Evolutionary conservation across 371 early-diverging fungal species (phyloP).

Genomic region (Mortierella sp.): DNA sequence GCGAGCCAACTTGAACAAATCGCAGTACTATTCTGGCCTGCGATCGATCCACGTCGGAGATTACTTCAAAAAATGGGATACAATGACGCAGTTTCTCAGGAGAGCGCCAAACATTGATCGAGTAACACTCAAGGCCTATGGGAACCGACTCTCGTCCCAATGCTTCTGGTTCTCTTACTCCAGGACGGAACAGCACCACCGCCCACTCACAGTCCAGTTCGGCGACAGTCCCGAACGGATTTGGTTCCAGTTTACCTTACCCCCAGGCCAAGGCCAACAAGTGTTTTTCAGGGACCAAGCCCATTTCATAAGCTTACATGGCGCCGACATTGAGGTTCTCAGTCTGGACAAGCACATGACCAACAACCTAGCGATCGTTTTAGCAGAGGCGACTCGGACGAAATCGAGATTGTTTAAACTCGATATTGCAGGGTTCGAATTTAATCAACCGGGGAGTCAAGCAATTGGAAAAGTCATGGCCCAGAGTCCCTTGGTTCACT

Average conservation of each 20-base stretch:
- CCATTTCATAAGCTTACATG: neutral
- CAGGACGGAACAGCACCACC: neutral
- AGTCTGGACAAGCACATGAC: neutral
- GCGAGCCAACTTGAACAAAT: neutral
- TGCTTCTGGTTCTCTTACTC: conserved; percentile 2
- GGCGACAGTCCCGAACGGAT: neutral
- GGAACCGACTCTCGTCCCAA: neutral
- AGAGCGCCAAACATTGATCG: neutral
- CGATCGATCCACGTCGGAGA: conserved; percentile 3
- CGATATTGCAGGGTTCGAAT: neutral
- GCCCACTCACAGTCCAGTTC: conserved; percentile 6
- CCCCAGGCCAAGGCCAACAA: neutral
- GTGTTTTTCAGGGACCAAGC: neutral
- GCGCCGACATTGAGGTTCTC: neutral
- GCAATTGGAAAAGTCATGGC: neutral
- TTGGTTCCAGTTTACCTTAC: neutral
- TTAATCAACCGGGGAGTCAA: conserved; percentile 3
- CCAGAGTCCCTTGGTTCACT: neutral
- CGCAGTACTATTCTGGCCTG: neutral
- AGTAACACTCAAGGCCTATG: neutral
- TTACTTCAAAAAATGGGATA: neutral
- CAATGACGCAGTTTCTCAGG: neutral
- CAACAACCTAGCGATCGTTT: neutral
- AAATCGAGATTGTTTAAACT: neutral
- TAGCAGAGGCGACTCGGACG: conserved; percentile 1